Conservation (phyloP, 306 rosid genomes). For the Cicer yamashitae region DNA sequence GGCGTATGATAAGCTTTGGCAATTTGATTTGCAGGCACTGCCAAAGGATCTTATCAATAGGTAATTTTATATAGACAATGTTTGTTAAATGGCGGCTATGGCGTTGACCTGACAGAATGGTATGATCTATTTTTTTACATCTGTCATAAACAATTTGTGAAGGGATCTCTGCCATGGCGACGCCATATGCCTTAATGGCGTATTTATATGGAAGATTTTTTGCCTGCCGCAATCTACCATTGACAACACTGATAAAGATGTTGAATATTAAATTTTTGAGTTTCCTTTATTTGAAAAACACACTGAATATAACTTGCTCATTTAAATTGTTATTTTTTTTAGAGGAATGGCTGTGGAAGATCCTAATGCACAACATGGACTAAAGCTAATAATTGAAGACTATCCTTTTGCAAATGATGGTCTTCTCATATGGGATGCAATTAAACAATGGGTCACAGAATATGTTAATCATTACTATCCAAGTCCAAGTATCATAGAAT, state of each 20-base stretch:
- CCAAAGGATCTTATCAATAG: slow-evolving; percentile 52
- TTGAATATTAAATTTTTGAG: neutral
- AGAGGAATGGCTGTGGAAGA: slow-evolving; percentile 59
- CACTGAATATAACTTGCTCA: neutral
- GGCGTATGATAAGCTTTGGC: slow-evolving; percentile 52
- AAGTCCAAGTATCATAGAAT: slow-evolving; percentile 20
- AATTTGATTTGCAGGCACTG: slow-evolving; percentile 54
- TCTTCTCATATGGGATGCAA: slow-evolving; percentile 57
- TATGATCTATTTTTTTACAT: too few species aligned
- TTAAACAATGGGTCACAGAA: slow-evolving; percentile 51
- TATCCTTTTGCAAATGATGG: slow-evolving; percentile 62
- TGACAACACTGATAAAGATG: too few species aligned
- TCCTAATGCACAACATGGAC: slow-evolving; percentile 49
- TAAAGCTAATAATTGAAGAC: slow-evolving; percentile 54
- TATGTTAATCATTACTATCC: slow-evolving; percentile 58
- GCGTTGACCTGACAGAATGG: too few species aligned
- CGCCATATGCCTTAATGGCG: too few species aligned
- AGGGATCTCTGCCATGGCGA: too few species aligned
- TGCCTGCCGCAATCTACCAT: too few species aligned
- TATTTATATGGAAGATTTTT: too few species aligned
- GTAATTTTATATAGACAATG: slow-evolving; percentile 21
- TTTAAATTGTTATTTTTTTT: neutral
- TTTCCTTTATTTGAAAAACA: neutral
- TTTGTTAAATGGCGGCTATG: too few species aligned
- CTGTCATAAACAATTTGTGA: too few species aligned